Evolutionary conservation across 1,139 yeast genomes (phyloP).

Genomic region (Eremothecium gossypii): DNA sequence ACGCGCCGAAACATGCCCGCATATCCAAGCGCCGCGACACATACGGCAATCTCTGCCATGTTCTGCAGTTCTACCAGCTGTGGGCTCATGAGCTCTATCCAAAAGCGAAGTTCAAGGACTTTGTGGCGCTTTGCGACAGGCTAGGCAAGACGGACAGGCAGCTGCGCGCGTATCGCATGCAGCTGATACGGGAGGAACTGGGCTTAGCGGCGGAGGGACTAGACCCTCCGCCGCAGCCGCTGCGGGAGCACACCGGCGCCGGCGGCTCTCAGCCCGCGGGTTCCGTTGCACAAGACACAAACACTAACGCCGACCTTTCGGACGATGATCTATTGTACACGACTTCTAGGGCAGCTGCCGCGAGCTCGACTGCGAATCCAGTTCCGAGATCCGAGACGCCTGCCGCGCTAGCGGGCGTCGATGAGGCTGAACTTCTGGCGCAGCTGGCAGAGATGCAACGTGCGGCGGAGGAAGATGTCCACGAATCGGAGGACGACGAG

Average conservation of each 20-base stretch:
- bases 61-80: slow-evolving; percentile 62
- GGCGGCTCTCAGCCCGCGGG: neutral
- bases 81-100: slow-evolving; percentile 84
- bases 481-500: slow-evolving; percentile 24
- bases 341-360: neutral
- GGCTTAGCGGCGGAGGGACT: slow-evolving; percentile 11
- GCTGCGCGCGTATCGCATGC: slow-evolving; percentile 22
- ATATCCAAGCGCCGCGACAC: slow-evolving; percentile 35
- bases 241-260: neutral
- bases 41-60: slow-evolving; percentile 37
- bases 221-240: neutral
- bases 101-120: slow-evolving; percentile 65
- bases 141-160: slow-evolving; percentile 23
- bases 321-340: slow-evolving; percentile 9
- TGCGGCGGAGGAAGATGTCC: slow-evolving; percentile 3
- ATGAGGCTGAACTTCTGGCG: slow-evolving; percentile 6
- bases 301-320: neutral
- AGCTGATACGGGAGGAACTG: slow-evolving; percentile 22
- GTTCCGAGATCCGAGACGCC: neutral
- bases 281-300: neutral
- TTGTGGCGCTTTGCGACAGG: slow-evolving; percentile 28
- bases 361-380: neutral
- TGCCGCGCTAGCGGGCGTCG: slow-evolving; percentile 6
- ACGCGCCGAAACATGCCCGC: slow-evolving; percentile 34
- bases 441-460: slow-evolving; percentile 5